Evolutionary conservation across 2,329 filamentous ascomycete species (phyloP).

Genomic region (Aspergillus nomiae): DNA sequence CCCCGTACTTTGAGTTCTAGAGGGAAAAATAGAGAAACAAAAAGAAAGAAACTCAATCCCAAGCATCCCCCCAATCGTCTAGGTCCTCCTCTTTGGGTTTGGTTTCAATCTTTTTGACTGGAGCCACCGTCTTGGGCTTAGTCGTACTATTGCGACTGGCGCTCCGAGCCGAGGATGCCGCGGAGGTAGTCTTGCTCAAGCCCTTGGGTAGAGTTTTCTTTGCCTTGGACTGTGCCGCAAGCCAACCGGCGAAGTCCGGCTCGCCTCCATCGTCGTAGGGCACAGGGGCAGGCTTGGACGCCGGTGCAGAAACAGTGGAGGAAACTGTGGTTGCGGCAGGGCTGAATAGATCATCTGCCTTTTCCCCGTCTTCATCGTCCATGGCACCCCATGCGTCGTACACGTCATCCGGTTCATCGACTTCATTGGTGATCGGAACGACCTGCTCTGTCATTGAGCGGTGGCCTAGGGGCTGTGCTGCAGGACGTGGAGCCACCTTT

Average conservation of each 20-base stretch:
- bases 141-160: conserved; percentile 38
- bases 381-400: conserved; percentile 75
- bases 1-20: neutral
- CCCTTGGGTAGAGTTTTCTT: conserved; percentile 85
- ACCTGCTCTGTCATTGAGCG: conserved; percentile 45
- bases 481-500: conserved; percentile 27
- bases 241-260: conserved; percentile 94
- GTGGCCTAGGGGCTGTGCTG: conserved; percentile 33
- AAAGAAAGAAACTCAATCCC: conserved; percentile 38
- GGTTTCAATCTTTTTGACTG: conserved; percentile 68
- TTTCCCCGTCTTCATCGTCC: conserved; percentile 59
- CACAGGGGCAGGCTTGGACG: conserved; percentile 40
- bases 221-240: conserved; percentile 79
- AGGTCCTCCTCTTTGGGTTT: conserved; percentile 54
- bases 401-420: conserved; percentile 59
- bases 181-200: conserved; percentile 61
- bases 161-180: conserved; percentile 37
- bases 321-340: conserved; percentile 34
- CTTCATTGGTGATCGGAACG: conserved; percentile 48
- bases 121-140: conserved; percentile 52
- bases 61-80: conserved; percentile 54
- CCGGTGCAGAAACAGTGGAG: conserved; percentile 29
- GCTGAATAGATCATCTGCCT: conserved; percentile 45
- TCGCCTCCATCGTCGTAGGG: conserved; percentile 82
- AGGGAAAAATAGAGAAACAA: neutral